Base-by-base conservation (phyloP, 2,329 filamentous ascomycete genomes). In the Xylaria sp. region DNA sequence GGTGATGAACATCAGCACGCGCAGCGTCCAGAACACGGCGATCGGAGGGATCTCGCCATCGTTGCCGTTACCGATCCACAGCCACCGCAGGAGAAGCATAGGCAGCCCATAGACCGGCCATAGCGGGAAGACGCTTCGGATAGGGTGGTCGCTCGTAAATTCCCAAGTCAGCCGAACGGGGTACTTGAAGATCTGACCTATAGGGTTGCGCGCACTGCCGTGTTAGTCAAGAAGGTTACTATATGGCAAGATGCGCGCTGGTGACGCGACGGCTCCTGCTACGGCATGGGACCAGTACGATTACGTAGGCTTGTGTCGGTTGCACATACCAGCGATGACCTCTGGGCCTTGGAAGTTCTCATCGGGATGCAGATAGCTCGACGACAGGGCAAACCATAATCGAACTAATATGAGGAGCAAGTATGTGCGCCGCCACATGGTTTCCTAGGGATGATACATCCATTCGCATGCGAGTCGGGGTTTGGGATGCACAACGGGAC, bases 261-360 rank as follows among this genome's bases (percentile, higher is more conserved):
- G 36, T 7, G 32, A 41, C 7, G 25, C 15, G 13, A 46, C 15
- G 15, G 23, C 12, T n/a, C 34, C 41, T 28, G 48, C 28, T 46
- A 52, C 60, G 65, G 64, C 57, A 46, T 28, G 52, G 43, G 28
- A 25, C 56, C 15, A 34, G 57, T 20, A n/a, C 8, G 25, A 43
- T 50, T 39, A 45, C 23, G 39, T 15, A n/a, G 9, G 46, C 39
- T 41, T 13, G 50, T 30, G 25, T n/a, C 32, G 32, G 30, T 18
- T 43, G 46, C 57, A 72, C 90, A 74, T 88, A 97, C 95, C 95
- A 77, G 95, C 94, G 77, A 98, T 96, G 72, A 98, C 91, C 84
- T 99, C 96, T 18, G 96, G 96, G 41, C 96, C 96, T 83, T 99
- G 96, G 77, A 99, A 99, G 84, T 98, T 96, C 86, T 99, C 96